Evolutionary conservation across 2,329 filamentous ascomycete species (phyloP).

Genomic region (Apiospora phragmitis): DNA sequence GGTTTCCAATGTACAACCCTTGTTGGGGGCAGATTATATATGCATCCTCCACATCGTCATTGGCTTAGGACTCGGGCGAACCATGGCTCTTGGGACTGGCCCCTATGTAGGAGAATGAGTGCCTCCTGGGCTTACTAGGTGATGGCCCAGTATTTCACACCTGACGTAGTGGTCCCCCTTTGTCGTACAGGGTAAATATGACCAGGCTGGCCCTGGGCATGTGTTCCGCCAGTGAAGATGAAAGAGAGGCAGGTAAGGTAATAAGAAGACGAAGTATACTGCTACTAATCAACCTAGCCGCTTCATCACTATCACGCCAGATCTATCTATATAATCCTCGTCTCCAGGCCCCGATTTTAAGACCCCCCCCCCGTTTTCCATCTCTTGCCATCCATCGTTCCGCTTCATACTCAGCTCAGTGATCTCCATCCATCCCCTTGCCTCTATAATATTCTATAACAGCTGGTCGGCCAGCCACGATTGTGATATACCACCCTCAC

Average conservation of each 20-base stretch:
- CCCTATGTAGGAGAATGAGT: not conserved
- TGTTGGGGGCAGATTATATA: not conserved
- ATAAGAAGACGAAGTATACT: not conserved
- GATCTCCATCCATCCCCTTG: not conserved
- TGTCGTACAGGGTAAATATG: not conserved
- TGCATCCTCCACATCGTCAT: not conserved
- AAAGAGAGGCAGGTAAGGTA: not conserved
- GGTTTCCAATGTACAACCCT: not conserved
- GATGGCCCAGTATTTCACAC: not conserved
- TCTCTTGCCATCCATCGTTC: not conserved
- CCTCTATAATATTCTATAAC: too few species aligned
- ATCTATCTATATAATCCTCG: not conserved
- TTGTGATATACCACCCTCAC: not conserved
- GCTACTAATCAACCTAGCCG: not conserved
- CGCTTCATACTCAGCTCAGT: not conserved
- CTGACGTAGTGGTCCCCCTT: not conserved
- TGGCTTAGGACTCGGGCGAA: not conserved
- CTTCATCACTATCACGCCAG: not conserved
- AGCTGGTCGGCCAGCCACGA: not conserved
- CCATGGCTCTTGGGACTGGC: not conserved
- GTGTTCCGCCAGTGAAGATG: not conserved
- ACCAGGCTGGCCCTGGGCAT: not conserved
- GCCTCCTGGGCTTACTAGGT: not conserved
- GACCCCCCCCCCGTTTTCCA: not conserved
- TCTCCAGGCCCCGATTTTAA: not conserved